phyloP scores from a whole-genome alignment of 2,329 filamentous ascomycete genomes.

The Lasiodiplodia sp. region DNA sequence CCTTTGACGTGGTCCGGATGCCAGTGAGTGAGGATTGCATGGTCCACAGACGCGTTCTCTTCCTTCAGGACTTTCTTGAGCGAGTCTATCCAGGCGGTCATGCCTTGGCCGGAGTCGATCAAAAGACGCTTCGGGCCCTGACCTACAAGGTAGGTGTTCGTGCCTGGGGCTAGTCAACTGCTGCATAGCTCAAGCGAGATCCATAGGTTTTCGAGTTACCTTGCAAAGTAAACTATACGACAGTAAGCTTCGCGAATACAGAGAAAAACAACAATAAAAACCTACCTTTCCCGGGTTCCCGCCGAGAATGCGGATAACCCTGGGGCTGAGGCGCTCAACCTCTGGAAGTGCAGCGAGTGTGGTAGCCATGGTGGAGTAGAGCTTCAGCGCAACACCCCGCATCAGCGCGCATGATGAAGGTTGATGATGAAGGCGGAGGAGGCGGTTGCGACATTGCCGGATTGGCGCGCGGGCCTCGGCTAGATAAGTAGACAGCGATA shows the following conservation, averaged over 20 bases:
- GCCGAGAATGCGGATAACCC: conserved; percentile 83
- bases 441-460: conserved; percentile 19
- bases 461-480: conserved; percentile 11
- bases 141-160: conserved; percentile 94
- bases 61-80: conserved; percentile 70
- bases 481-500: conserved; percentile 10
- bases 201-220: conserved; percentile 49
- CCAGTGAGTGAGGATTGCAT: conserved; percentile 87
- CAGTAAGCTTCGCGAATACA: not conserved
- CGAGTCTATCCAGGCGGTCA: conserved; percentile 72
- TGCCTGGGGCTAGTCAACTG: conserved; percentile 58
- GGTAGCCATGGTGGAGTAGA: conserved; percentile 16
- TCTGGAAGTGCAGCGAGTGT: conserved; percentile 61
- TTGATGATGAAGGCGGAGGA: conserved; percentile 3
- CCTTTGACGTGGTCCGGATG: conserved; percentile 87
- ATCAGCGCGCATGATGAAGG: conserved; percentile 17
- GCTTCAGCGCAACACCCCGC: not conserved
- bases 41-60: conserved; percentile 73
- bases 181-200: not conserved
- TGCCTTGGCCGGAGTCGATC: conserved; percentile 89
- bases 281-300: conserved; percentile 85
- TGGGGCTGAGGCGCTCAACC: conserved; percentile 78
- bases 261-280: conserved; percentile 47
- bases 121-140: conserved; percentile 76
- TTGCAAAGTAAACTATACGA: conserved; percentile 66